Percentiles rank a stretch among this genome's conserved stretches.
Evolutionary conservation across 1,139 yeast species (phyloP).

Genomic region (Geotrichum reessii): DNA sequence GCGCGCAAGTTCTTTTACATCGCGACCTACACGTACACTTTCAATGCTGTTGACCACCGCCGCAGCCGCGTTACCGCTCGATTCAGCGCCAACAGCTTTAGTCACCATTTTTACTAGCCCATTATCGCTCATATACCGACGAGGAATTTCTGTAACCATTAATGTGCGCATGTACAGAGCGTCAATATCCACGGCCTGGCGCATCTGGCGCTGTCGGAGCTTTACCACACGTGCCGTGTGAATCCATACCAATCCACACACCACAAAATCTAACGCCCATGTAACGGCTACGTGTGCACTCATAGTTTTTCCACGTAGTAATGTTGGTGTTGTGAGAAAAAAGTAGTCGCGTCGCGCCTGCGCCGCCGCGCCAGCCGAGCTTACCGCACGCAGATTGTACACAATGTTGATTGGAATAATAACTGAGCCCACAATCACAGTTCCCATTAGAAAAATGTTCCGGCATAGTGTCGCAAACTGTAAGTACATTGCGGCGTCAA

Average conservation of each 20-base stretch:
- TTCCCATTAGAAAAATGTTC: conserved; percentile 31
- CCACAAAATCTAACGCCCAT: conserved; percentile 30
- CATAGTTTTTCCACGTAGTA: conserved; percentile 33
- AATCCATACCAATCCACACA: conserved; percentile 32
- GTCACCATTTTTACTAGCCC: conserved; percentile 31
- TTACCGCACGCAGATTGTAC: conserved; percentile 28
- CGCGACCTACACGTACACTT: conserved; percentile 33
- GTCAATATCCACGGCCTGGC: conserved; percentile 29
- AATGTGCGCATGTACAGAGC: conserved; percentile 34
- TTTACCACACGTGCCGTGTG: conserved; percentile 31
- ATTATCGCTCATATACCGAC: conserved; percentile 24
- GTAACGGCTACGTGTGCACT: conserved; percentile 36
- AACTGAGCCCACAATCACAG: conserved; percentile 35
- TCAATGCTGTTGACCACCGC: not conserved
- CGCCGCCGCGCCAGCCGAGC: conserved; percentile 22
- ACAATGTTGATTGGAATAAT: conserved; percentile 39
- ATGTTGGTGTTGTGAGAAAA: conserved; percentile 36
- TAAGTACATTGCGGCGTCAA: conserved; percentile 38
- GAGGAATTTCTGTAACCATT: conserved; percentile 35
- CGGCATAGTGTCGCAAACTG: conserved; percentile 35
- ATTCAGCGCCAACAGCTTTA: conserved; percentile 21
- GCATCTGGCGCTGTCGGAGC: conserved; percentile 30
- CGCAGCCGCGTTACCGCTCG: conserved; percentile 1
- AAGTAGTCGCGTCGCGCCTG: conserved; percentile 32
- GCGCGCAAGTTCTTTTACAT: conserved; percentile 30